Evolutionary conservation across 768 basidiomycete species (phyloP).

Genomic region (Rhodotorula babjevae): DNA sequence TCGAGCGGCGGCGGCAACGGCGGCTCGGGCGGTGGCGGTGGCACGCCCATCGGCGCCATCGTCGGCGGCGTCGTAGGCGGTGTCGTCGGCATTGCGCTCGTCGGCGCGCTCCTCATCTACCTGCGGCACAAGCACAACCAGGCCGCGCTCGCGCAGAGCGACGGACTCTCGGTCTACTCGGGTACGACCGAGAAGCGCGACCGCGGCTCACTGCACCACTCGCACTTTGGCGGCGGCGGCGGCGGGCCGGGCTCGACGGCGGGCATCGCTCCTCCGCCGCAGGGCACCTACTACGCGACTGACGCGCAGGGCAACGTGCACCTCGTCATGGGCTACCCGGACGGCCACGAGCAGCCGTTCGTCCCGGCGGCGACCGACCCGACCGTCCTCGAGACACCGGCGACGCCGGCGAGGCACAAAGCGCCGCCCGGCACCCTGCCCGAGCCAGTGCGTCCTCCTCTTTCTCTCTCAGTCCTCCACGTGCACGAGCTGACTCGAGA

Average conservation of each 20-base stretch:
- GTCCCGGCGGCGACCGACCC: neutral
- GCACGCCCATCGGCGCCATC: constrained; percentile 4
- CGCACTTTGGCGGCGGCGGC: neutral
- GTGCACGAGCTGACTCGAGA: too few species aligned
- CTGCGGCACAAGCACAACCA: constrained; percentile 21
- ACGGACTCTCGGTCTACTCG: constrained; percentile 16
- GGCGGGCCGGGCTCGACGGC: neutral
- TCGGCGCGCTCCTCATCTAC: constrained; percentile 16
- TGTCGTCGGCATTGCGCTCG: neutral
- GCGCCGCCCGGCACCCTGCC: constrained; percentile 10
- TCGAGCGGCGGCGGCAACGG: neutral
- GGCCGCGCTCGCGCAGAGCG: neutral
- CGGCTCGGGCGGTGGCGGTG: too few species aligned
- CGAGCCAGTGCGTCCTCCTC: constrained; percentile 9
- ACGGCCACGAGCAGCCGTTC: neutral
- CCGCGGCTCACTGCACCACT: neutral
- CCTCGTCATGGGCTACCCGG: constrained; percentile 14
- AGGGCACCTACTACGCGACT: constrained; percentile 1
- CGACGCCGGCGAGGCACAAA: neutral
- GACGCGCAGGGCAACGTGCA: constrained; percentile 6
- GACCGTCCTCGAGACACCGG: neutral
- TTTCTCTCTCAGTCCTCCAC: too few species aligned
- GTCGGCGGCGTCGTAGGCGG: constrained; percentile 25
- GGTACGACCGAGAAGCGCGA: constrained; percentile 10
- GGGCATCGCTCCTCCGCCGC: neutral